Percentiles rank a stretch among this genome's conserved stretches.
These are phyloP conservation scores for Saccharomycopsis sp. DNA, from an alignment of 805 yeast species.

Conservation along the genomic window DNA sequence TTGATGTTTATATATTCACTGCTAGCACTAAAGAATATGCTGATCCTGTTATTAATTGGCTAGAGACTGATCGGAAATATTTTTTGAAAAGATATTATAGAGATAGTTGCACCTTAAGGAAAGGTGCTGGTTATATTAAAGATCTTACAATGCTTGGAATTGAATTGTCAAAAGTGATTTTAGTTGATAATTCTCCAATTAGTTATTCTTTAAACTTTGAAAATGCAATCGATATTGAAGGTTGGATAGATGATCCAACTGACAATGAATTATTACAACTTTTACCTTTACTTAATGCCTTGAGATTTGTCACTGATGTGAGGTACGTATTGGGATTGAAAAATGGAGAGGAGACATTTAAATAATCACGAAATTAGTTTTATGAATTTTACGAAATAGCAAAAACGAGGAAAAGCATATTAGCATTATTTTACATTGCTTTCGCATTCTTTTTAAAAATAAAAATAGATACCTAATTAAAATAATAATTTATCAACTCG, in stretches of 20 bases:
- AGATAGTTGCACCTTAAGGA: constrained; percentile 66
- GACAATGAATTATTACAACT: constrained; percentile 78
- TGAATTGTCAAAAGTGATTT: constrained; percentile 57
- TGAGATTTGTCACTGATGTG: constrained; percentile 80
- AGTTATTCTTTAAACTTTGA: constrained; percentile 77
- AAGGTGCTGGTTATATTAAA: constrained; percentile 82
- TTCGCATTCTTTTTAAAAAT: no score
- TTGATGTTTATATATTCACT: constrained; percentile 82
- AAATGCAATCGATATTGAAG: constrained; percentile 90
- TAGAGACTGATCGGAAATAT: constrained; percentile 57
- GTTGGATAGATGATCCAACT: constrained; percentile 96
- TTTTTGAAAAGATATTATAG: constrained; percentile 65
- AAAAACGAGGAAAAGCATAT: no score
- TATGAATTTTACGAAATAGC: no score
- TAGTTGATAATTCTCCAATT: constrained; percentile 90
- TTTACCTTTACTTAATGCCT: constrained; percentile 69
- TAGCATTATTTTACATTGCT: no score
- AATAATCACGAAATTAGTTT: constrained; percentile 23
- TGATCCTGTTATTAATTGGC: constrained; percentile 91
- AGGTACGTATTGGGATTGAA: constrained; percentile 68
- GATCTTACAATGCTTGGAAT: constrained; percentile 45
- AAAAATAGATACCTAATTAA: no score
- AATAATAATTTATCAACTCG: no score
- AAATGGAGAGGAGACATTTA: constrained; percentile 61
- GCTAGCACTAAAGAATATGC: constrained; percentile 95